Evolutionary conservation across 2,329 filamentous ascomycete genomes (phyloP), one percentile per base, ranked within the genome.

Genomic region (Aspergillus pseudoglaucus): DNA sequence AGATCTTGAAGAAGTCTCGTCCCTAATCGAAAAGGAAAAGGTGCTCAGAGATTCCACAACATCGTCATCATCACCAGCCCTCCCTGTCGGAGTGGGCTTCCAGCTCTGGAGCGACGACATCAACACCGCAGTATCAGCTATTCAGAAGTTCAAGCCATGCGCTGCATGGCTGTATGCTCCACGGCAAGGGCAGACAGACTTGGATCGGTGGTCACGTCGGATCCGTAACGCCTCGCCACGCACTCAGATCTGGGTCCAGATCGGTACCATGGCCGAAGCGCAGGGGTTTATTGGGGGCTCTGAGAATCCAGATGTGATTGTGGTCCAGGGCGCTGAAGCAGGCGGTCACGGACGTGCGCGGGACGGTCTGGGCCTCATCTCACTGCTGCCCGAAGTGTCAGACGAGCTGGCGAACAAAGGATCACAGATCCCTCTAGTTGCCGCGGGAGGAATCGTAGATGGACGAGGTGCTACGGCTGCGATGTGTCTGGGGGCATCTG

Each of bases 201-300:
- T 69, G n/a, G 61, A 66, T 15, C 47, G 61, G 8, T 81, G 78
- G 78, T 69, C 74, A 0, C 53, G 57, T 5, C 57, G 58, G 22
- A 66, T 81, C 35, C 71, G 77, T 1, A 49, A 60, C 2, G 68
- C 59, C 0, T 72, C 64, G 2, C 67, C 69, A 0, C 44, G 59
- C 0, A 79, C 75, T 0, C 68, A 77, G 51, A 69, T 81, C 25
- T 81, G 77, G 79, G 65, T 79, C 9, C 79, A 82, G 48, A 69
- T 81, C 6, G 79, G 78, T 3, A 78, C 75, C 0, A 47, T 81
- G 1, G 50, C 57, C 3, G 77, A 80, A 48, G 77, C 75, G 2
- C 53, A 71, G 2, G 65, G 71, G n/a, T 66, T 75, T 0, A 62
- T 67, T 1, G 58, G 55, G 10, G 52, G 58, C 2, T 55, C 59